A percentile compares a stretch with the other conserved stretches of the same genome.
These are phyloP conservation scores for Micromonas pusilla DNA, from an alignment of 139 green algal species.

Conservation along the genomic window DNA sequence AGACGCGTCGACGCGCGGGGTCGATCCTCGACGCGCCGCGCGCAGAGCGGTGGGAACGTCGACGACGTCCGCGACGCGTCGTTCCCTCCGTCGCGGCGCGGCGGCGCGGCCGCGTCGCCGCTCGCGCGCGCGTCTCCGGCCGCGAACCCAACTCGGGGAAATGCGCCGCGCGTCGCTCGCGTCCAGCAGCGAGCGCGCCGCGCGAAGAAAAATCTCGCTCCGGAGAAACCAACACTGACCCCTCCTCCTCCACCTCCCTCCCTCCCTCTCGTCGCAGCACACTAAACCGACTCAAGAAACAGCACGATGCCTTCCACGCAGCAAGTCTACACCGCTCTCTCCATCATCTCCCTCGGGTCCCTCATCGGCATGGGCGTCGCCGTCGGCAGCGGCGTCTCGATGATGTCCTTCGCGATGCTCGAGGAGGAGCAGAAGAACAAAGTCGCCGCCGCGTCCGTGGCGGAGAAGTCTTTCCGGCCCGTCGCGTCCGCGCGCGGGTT, in stretches of 20 bases:
- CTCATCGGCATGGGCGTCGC: constrained; percentile 50
- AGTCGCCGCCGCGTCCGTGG: constrained; percentile 23
- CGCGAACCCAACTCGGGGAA: too few species aligned
- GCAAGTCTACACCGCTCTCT: constrained; percentile 43
- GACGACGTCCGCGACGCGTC: too few species aligned
- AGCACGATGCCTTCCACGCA: constrained; percentile 9
- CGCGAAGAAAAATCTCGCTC: too few species aligned
- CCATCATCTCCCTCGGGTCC: constrained; percentile 43
- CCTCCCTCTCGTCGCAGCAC: background rate
- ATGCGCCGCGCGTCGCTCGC: too few species aligned
- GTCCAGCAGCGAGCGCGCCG: too few species aligned
- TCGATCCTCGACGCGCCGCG: too few species aligned
- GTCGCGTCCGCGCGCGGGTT: constrained; percentile 2
- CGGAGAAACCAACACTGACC: too few species aligned
- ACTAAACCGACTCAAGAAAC: background rate
- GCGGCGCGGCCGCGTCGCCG: too few species aligned
- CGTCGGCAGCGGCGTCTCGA: constrained; percentile 48
- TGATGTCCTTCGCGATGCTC: constrained; percentile 41
- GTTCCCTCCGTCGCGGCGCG: too few species aligned
- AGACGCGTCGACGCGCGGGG: too few species aligned
- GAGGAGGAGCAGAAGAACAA: constrained; percentile 42
- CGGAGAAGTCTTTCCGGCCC: constrained; percentile 30
- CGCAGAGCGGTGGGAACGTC: too few species aligned
- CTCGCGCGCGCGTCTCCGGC: too few species aligned
- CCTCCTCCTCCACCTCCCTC: background rate